Conservation (phyloP, 163 green algal species). For the Chloroidium sp. region DNA sequence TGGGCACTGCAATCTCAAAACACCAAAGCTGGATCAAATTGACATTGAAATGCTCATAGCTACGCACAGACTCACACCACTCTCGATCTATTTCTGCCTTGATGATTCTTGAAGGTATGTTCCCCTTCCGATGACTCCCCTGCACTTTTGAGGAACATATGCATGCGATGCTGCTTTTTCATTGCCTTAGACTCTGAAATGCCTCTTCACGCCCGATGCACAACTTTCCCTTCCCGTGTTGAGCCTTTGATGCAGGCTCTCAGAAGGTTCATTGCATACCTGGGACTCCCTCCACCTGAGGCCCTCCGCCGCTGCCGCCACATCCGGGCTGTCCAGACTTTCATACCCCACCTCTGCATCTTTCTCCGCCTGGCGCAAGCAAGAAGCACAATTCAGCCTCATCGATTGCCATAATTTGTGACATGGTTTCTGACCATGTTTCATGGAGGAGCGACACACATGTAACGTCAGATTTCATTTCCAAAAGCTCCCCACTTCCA, state of each 20-base stretch:
- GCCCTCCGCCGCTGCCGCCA: too few relatives aligned
- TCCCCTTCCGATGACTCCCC: too few relatives aligned
- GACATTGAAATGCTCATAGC: not conserved
- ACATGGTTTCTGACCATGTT: not conserved
- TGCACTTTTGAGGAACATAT: too few relatives aligned
- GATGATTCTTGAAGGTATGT: not conserved
- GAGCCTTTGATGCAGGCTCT: too few relatives aligned
- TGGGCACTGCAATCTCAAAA: not conserved
- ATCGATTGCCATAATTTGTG: not conserved
- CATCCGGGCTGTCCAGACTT: not conserved
- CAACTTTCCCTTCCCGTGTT: too few relatives aligned
- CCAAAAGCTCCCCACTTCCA: too few relatives aligned
- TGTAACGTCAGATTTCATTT: too few relatives aligned
- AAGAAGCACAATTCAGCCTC: not conserved
- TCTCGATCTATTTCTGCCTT: not conserved
- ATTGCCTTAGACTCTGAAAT: too few relatives aligned
- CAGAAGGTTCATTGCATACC: not conserved
- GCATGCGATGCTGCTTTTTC: too few relatives aligned
- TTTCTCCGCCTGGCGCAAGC: not conserved
- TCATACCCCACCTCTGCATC: not conserved
- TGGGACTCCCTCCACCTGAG: not conserved
- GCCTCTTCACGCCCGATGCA: too few relatives aligned
- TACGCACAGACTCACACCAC: not conserved
- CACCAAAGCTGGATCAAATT: not conserved
- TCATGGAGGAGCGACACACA: too few relatives aligned